Evolutionary conservation across 192 early-diverging fungal species (phyloP), one percentile per base, ranked within the genome.

Genomic region (Coemansia sp.): DNA sequence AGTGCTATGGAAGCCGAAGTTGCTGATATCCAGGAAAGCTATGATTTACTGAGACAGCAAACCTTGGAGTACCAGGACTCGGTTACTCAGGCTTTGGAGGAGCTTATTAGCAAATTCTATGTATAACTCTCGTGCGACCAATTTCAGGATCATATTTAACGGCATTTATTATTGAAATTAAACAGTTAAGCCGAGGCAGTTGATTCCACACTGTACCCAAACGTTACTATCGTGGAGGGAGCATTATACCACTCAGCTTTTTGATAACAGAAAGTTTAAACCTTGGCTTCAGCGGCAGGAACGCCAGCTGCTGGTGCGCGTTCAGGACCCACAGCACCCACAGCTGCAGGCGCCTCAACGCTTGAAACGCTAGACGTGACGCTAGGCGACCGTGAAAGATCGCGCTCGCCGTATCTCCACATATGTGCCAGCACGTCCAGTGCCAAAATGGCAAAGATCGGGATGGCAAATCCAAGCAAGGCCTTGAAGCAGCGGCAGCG

Each of bases 401-500:
- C 49, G 11, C 23, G 34, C 6, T 37, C 58, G 11, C 41, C 51
- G 20, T 21, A 39, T 36, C 67, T 58, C 66, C 66, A 76, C 55
- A 76, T 55, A 23, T 69, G 56, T 17, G 66, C 40, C 10, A 76
- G 57, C 36, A 65, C 10, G 20, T 76, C 73, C 4, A 69, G 62
- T 1, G 63, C 66, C 11, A 76, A 53, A 10, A 76, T 68, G 7
- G 65, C 66, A 56, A 76, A 76, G 40, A 76, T 76, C 5, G 73
- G 73, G 37, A 69, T 65, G 20, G 63, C 59, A 56, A 69, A 66
- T 1, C 66, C 73, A 3, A 76, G 46, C 53, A 76, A 40, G 15
- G 66, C 73, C 66, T 76, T 76, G 63, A 62, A 76, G 49, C 69
- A 36, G 14, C 66, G 56, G 73, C 73, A 76, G 17, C 73, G 73